These are phyloP conservation scores for Fraxinus ornus DNA, from an alignment of 305 asterid genomes.

Conservation along the genomic window DNA sequence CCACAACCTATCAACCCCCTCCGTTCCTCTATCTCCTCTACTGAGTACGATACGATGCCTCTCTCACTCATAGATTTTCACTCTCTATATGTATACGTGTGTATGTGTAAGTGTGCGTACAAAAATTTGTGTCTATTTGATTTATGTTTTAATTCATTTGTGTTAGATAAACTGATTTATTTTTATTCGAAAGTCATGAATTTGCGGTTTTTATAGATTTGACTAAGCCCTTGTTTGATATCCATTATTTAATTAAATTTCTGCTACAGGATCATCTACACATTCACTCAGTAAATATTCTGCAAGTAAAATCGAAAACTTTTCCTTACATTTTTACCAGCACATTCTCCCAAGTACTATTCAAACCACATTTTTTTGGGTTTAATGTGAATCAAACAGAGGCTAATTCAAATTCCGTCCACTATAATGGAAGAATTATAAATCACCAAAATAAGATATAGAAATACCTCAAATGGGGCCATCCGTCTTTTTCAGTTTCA, in stretches of 20 bases:
- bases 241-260: neutral
- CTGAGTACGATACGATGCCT: slow-evolving; percentile 45
- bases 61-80: neutral
- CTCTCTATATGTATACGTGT: neutral
- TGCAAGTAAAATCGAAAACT: neutral
- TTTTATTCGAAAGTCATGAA: neutral
- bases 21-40: slow-evolving; percentile 54
- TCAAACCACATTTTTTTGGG: neutral
- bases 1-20: slow-evolving; percentile 46
- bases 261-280: neutral
- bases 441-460: neutral
- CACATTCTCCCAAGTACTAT: neutral
- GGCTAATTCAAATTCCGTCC: neutral
- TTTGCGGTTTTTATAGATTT: neutral
- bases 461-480: neutral
- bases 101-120: neutral
- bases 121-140: neutral
- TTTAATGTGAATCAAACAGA: neutral
- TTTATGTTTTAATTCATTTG: neutral
- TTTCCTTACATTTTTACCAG: too few relatives aligned
- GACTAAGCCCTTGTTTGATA: neutral
- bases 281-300: neutral
- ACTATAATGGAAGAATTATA: neutral
- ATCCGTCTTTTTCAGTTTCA: neutral
- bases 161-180: neutral